These are phyloP conservation scores for Cladosporium sp. DNA, from an alignment of 2,329 filamentous ascomycete genomes.

Conservation along the genomic window DNA sequence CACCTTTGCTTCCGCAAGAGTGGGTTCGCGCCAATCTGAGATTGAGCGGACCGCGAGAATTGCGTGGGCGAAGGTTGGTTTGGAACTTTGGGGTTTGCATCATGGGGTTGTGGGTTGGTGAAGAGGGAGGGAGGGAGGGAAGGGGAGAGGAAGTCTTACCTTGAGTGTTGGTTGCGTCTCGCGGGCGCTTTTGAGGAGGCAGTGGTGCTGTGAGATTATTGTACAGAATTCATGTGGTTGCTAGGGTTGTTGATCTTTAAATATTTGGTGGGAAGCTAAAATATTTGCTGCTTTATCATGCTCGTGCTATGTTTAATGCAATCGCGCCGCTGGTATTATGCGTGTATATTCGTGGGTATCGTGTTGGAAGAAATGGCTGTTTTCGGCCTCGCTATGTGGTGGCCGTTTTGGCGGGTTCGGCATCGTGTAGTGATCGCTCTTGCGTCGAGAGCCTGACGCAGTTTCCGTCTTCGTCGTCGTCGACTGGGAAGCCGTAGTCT, in stretches of 20 bases:
- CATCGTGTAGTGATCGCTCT: slow-evolving; percentile 23
- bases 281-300: too few species aligned
- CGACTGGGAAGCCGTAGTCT: slow-evolving; percentile 29
- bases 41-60: neutral
- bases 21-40: too few species aligned
- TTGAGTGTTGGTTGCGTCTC: too few species aligned
- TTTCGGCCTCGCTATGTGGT: neutral
- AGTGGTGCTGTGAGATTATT: too few species aligned
- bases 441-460: slow-evolving; percentile 13
- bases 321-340: too few species aligned
- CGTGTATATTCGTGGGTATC: neutral
- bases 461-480: slow-evolving; percentile 8
- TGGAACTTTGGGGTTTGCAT: slow-evolving; percentile 1
- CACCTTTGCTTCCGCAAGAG: too few species aligned
- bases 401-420: neutral
- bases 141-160: neutral
- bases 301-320: too few species aligned
- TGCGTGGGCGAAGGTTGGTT: neutral
- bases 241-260: too few species aligned
- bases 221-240: too few species aligned
- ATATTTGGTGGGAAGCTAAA: too few species aligned
- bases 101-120: neutral
- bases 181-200: too few species aligned
- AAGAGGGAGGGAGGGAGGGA: neutral
- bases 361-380: neutral